Evolutionary conservation across 306 rosid species (phyloP).

Genomic region (Malus fusca): DNA sequence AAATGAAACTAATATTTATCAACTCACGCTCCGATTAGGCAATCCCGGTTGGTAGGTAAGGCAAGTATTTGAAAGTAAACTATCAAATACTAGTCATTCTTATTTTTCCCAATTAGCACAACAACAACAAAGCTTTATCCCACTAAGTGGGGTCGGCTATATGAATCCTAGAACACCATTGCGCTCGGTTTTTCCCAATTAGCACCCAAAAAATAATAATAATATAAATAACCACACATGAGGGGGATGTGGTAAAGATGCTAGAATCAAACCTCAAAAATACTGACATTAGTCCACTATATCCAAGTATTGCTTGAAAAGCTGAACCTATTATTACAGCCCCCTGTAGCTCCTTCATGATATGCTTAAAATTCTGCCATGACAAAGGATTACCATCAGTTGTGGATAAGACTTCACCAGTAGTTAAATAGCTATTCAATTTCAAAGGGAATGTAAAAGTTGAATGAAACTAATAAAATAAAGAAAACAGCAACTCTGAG

Average conservation of each 20-base stretch:
- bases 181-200: no score
- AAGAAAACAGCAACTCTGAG: background rate
- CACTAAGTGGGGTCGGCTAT: no score
- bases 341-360: conserved; percentile 98
- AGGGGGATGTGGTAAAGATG: background rate
- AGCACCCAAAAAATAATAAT: background rate
- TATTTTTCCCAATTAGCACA: background rate
- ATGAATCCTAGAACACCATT: no score
- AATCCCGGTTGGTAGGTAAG: background rate
- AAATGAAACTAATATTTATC: background rate
- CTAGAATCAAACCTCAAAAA: conserved; percentile 54
- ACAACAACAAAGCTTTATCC: no score
- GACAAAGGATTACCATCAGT: background rate
- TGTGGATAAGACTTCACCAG: background rate
- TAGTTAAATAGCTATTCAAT: background rate
- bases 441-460: background rate
- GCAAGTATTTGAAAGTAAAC: conserved; percentile 2
- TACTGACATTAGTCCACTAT: conserved; percentile 86
- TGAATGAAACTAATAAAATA: background rate
- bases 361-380: conserved; percentile 80
- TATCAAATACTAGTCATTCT: background rate
- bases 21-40: background rate
- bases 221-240: background rate
- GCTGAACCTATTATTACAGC: conserved; percentile 84
- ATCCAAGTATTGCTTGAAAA: conserved; percentile 88